phyloP scores from a whole-genome alignment of 441 rosid genomes.

The Mallotus japonicus region DNA sequence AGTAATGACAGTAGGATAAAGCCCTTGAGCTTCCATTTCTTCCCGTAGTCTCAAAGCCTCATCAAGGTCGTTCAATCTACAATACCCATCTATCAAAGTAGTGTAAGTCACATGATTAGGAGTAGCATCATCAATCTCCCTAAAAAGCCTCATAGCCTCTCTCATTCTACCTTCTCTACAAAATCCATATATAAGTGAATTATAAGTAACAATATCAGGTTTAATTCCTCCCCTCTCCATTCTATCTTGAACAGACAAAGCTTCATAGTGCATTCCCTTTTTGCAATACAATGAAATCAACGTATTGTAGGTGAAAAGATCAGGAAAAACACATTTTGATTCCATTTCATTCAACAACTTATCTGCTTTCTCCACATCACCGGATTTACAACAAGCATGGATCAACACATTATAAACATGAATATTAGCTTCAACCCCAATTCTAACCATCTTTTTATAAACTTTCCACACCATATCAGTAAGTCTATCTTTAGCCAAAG shows the following conservation, averaged over 20 bases:
- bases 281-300: slow-evolving; percentile 75
- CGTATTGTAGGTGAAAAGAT: slow-evolving; percentile 71
- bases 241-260: slow-evolving; percentile 77
- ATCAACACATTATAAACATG: slow-evolving; percentile 83
- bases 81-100: slow-evolving; percentile 87
- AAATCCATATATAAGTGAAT: slow-evolving; percentile 72
- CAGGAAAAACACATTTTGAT: slow-evolving; percentile 54
- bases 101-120: slow-evolving; percentile 79
- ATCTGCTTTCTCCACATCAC: slow-evolving; percentile 70
- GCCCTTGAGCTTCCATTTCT: slow-evolving; percentile 68
- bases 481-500: slow-evolving; percentile 62
- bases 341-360: slow-evolving; percentile 79
- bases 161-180: slow-evolving; percentile 93
- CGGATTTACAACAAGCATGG: slow-evolving; percentile 86
- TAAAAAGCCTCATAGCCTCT: slow-evolving; percentile 70
- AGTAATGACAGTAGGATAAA: slow-evolving; percentile 67
- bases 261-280: slow-evolving; percentile 93
- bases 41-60: slow-evolving; percentile 70
- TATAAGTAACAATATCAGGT: slow-evolving; percentile 82
- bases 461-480: slow-evolving; percentile 72
- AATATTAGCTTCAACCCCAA: slow-evolving; percentile 68
- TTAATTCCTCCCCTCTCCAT: slow-evolving; percentile 65
- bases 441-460: slow-evolving; percentile 70
- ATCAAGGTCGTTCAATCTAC: slow-evolving; percentile 71
- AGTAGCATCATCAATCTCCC: slow-evolving; percentile 54